phyloP scores from a whole-genome alignment of 495 filamentous ascomycete species.

The Lasiosphaeris hirsuta region DNA sequence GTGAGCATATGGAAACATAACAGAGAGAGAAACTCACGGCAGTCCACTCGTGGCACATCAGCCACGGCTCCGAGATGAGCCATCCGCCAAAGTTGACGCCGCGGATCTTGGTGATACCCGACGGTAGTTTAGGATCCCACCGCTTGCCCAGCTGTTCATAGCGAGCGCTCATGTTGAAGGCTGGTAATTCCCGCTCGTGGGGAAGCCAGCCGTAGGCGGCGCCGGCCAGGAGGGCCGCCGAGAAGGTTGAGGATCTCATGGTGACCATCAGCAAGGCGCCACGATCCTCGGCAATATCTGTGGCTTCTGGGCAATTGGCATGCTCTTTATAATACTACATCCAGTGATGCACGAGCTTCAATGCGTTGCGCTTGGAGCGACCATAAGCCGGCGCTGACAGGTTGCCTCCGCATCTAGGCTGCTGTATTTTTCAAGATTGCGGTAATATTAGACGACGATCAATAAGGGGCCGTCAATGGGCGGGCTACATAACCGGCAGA shows the following conservation, averaged over 20 bases:
- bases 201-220: slow-evolving; percentile 22
- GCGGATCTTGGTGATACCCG: slow-evolving; percentile 25
- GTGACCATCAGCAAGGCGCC: neutral
- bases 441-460: no score
- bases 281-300: neutral
- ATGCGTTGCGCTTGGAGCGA: no score
- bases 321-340: neutral
- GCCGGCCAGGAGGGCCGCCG: slow-evolving; percentile 18
- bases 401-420: no score
- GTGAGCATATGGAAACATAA: neutral
- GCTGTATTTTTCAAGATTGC: no score
- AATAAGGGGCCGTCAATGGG: no score
- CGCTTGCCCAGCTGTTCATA: slow-evolving; percentile 26
- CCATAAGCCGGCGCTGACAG: no score
- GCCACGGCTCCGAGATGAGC: slow-evolving; percentile 56
- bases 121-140: slow-evolving; percentile 17
- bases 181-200: slow-evolving; percentile 22
- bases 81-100: slow-evolving; percentile 29
- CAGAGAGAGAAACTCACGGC: slow-evolving; percentile 2
- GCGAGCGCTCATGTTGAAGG: slow-evolving; percentile 23
- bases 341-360: no score
- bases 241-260: slow-evolving; percentile 20
- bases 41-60: slow-evolving; percentile 44
- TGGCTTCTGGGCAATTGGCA: neutral
- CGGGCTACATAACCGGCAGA: no score